Evolutionary conservation across 192 early-diverging fungal genomes (phyloP).

Genomic region (Diversispora epigaea): DNA sequence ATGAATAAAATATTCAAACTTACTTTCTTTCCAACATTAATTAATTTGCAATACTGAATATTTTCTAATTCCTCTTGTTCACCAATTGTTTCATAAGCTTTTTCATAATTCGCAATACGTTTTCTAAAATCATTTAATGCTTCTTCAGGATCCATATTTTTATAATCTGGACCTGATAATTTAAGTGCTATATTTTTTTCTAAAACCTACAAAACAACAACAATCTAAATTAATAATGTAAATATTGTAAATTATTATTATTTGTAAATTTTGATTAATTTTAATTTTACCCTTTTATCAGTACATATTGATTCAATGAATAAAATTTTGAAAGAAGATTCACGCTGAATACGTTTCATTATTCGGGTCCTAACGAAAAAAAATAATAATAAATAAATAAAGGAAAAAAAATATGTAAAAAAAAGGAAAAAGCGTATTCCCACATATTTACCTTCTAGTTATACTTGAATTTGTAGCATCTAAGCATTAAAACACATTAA

Average conservation of each 20-base stretch:
- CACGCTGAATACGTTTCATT: slow-evolving; percentile 56
- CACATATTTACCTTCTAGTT: slow-evolving; percentile 62
- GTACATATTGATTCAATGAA: slow-evolving; percentile 89
- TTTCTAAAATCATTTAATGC: slow-evolving; percentile 85
- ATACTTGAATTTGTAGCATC: slow-evolving; percentile 97
- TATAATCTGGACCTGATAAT: slow-evolving; percentile 92
- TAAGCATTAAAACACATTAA: slow-evolving; percentile 37
- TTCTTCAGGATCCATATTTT: slow-evolving; percentile 72
- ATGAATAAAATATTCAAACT: background rate
- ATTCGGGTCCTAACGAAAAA: slow-evolving; percentile 45
- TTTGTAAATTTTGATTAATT: slow-evolving; percentile 28
- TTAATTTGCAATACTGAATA: slow-evolving; percentile 90
- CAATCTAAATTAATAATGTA: background rate
- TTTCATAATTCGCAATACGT: slow-evolving; percentile 89
- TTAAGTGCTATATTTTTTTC: slow-evolving; percentile 88
- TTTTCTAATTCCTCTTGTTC: slow-evolving; percentile 80
- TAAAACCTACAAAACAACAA: slow-evolving; percentile 49
- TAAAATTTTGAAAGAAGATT: slow-evolving; percentile 67
- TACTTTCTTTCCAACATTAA: slow-evolving; percentile 93
- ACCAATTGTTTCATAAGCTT: slow-evolving; percentile 82
- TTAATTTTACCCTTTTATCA: slow-evolving; percentile 50
- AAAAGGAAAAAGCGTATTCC: no score
- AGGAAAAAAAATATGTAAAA: slow-evolving; percentile 35
- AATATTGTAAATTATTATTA: background rate
- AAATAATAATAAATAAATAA: slow-evolving; percentile 41